phyloP scores from a whole-genome alignment of 257 asterid genomes.

The Jacaranda copaia region DNA sequence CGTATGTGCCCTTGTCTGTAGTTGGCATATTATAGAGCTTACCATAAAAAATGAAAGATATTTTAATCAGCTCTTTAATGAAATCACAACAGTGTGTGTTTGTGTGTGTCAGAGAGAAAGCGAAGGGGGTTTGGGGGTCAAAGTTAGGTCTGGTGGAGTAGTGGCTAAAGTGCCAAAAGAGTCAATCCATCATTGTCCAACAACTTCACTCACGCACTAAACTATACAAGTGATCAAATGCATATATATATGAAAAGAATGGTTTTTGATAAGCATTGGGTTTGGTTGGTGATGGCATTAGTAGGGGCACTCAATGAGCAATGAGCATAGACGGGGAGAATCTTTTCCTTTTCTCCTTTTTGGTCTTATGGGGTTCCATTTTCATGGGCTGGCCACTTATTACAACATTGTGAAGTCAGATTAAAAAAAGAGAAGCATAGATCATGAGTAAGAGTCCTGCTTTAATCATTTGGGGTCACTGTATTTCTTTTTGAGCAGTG shows the following conservation, averaged over 20 bases:
- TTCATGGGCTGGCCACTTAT: constrained; percentile 32
- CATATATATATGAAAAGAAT: constrained; percentile 1
- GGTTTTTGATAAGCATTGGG: constrained; percentile 26
- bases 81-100: constrained; percentile 21
- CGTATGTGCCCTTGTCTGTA: constrained; percentile 35
- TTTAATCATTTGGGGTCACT: constrained; percentile 33
- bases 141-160: constrained; percentile 46
- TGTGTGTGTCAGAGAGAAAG: neutral
- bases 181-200: constrained; percentile 41
- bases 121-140: neutral
- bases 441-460: constrained; percentile 12
- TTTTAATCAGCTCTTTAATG: constrained; percentile 25
- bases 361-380: constrained; percentile 27
- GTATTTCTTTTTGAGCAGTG: neutral
- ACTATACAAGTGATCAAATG: constrained; percentile 8
- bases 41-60: neutral
- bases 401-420: constrained; percentile 15
- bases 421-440: constrained; percentile 18
- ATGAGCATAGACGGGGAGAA: constrained; percentile 24
- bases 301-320: constrained; percentile 20
- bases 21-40: constrained; percentile 27
- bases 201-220: constrained; percentile 45
- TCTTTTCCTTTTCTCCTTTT: constrained; percentile 8
- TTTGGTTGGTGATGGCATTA: constrained; percentile 42
- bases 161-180: constrained; percentile 39